Evolutionary conservation across 371 early-diverging fungal species (phyloP).

Genomic region (Rhizomucor pusillus): DNA sequence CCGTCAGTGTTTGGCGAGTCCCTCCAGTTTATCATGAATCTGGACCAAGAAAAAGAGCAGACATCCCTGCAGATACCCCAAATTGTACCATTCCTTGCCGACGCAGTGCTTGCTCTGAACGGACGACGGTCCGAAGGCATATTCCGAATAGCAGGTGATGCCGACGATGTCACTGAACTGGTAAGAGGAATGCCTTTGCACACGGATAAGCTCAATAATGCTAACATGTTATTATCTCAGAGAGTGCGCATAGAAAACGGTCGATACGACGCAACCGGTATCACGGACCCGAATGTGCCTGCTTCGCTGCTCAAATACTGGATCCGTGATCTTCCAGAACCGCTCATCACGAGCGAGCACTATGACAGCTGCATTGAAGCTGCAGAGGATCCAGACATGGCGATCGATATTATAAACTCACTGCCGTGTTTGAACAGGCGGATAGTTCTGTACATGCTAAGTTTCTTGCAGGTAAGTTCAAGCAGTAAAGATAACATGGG

Average conservation of each 20-base stretch:
- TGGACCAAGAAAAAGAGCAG: conserved; percentile 30
- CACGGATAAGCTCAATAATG: not conserved
- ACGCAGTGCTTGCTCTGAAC: conserved; percentile 69
- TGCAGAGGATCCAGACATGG: conserved; percentile 54
- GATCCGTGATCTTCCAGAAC: conserved; percentile 91
- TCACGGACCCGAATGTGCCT: conserved; percentile 89
- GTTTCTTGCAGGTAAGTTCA: conserved; percentile 69
- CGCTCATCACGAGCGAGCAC: conserved; percentile 81
- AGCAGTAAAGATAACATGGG: too few species aligned
- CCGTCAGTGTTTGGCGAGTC: conserved; percentile 93
- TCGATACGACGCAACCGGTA: conserved; percentile 63
- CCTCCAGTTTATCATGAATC: conserved; percentile 79
- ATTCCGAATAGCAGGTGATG: conserved; percentile 95
- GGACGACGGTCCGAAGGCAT: conserved; percentile 92
- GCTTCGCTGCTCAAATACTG: conserved; percentile 91
- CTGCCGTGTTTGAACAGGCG: conserved; percentile 75
- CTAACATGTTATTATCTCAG: conserved; percentile 8
- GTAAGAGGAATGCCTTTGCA: conserved; percentile 34
- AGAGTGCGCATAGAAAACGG: conserved; percentile 85
- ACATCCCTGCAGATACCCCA: conserved; percentile 56
- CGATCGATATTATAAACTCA: conserved; percentile 58
- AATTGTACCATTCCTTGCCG: conserved; percentile 82
- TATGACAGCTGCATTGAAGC: conserved; percentile 70
- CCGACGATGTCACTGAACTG: conserved; percentile 80
- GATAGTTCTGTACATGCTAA: conserved; percentile 77